These are phyloP conservation scores for Cyclocybe aegerita DNA, from an alignment of 768 basidiomycete species.

Conservation along the genomic window DNA sequence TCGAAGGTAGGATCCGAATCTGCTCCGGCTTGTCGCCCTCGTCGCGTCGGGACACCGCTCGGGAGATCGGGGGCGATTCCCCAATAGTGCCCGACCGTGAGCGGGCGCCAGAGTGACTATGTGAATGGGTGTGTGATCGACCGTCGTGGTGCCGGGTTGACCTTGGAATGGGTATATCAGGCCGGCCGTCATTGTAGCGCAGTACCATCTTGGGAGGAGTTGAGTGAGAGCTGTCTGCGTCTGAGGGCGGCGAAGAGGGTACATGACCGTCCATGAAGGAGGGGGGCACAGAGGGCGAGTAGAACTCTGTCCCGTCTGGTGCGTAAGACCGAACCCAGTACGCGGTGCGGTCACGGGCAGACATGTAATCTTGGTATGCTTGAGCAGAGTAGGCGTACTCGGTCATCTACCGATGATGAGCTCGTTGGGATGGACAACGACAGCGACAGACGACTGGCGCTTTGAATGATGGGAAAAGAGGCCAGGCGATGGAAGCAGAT, in stretches of 20 bases:
- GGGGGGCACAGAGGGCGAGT: conserved; percentile 61
- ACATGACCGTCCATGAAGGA: conserved; percentile 44
- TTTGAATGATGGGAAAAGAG: conserved; percentile 24
- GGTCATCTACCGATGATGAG: conserved; percentile 44
- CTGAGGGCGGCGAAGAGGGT: conserved; percentile 43
- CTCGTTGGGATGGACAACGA: conserved; percentile 10
- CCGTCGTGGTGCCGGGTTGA: conserved; percentile 26
- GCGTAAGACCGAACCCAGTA: conserved; percentile 56
- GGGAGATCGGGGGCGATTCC: conserved; percentile 24
- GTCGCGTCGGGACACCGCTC: conserved; percentile 25
- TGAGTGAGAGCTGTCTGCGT: conserved; percentile 48
- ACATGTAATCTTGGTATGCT: conserved; percentile 56
- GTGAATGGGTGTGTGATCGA: conserved; percentile 22
- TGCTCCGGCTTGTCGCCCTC: conserved; percentile 49
- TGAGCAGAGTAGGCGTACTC: conserved; percentile 63
- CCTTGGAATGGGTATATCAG: conserved; percentile 58
- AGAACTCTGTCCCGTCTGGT: conserved; percentile 37
- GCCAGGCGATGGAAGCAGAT: conserved; percentile 20
- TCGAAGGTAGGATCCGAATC: conserved; percentile 61
- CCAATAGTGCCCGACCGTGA: conserved; percentile 39
- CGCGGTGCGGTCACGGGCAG: conserved; percentile 60
- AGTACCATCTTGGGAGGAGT: conserved; percentile 74
- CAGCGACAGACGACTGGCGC: conserved; percentile 15
- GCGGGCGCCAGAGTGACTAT: conserved; percentile 33
- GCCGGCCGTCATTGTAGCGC: conserved; percentile 62